Evolutionary conservation across 306 rosid genomes (phyloP).

Genomic region (Alnus glutinosa): DNA sequence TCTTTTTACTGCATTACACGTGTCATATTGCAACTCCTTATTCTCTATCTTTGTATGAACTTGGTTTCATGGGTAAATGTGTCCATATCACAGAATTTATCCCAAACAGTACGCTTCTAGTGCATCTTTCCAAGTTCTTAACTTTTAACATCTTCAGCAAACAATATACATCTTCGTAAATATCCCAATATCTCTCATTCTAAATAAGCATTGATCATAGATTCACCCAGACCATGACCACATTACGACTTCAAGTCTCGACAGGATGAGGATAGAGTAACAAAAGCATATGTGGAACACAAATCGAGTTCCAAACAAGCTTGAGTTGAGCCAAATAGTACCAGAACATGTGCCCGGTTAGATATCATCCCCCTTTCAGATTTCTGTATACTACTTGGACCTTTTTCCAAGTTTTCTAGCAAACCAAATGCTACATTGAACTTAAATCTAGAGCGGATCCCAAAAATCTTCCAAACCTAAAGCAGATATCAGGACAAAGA

Average conservation of each 20-base stretch:
- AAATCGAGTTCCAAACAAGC: background rate
- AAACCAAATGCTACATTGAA: conserved; percentile 16
- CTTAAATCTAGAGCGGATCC: conserved; percentile 36
- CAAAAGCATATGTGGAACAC: background rate
- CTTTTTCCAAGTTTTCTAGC: background rate
- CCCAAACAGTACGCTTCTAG: background rate
- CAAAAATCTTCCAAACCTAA: background rate
- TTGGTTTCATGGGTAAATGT: background rate
- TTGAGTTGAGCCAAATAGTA: background rate
- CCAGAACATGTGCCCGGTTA: background rate
- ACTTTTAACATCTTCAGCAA: background rate
- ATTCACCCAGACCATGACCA: background rate
- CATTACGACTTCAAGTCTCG: background rate
- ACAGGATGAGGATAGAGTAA: background rate
- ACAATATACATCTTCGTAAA: background rate
- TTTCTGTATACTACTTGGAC: conserved; percentile 9
- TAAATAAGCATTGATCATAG: background rate
- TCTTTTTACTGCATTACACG: background rate
- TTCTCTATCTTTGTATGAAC: background rate
- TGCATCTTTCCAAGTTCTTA: background rate
- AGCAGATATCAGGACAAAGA: background rate
- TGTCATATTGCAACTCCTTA: background rate
- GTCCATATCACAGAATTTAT: background rate
- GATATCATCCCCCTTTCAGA: conserved; percentile 10
- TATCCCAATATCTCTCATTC: background rate